Conservation (phyloP, 768 basidiomycete genomes). For the Serpula lacrymans region DNA sequence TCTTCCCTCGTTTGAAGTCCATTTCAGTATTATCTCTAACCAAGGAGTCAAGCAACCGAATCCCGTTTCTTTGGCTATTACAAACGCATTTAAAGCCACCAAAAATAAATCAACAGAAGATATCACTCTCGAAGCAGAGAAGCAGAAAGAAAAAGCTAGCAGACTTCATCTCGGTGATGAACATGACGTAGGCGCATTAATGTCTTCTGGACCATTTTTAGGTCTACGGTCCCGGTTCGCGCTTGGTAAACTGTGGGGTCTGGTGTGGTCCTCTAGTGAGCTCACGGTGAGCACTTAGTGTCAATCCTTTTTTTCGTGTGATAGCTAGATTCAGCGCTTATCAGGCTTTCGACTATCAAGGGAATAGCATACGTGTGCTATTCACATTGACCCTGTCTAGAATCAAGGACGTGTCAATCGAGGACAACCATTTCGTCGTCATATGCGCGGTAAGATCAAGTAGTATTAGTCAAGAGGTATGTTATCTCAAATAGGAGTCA, state of each 20-base stretch:
- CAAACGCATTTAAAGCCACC: conserved; percentile 62
- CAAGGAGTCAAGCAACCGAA: too few species aligned
- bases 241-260: conserved; percentile 31
- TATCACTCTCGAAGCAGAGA: conserved; percentile 13
- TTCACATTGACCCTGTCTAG: too few species aligned
- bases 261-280: conserved; percentile 47
- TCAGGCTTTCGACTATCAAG: too few species aligned
- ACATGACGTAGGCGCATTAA: conserved; percentile 30
- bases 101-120: conserved; percentile 49
- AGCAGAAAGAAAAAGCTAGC: conserved; percentile 13
- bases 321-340: too few species aligned
- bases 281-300: conserved; percentile 18
- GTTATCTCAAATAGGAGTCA: too few species aligned
- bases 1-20: too few species aligned
- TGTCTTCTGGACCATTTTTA: conserved; percentile 21
- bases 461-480: not conserved
- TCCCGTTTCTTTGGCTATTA: conserved; percentile 42
- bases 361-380: too few species aligned
- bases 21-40: too few species aligned
- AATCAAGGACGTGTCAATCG: too few species aligned
- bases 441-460: not conserved
- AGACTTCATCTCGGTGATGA: conserved; percentile 32
- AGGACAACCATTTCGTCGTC: not conserved
- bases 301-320: too few species aligned
- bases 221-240: conserved; percentile 24